phyloP scores from a whole-genome alignment of 73 alveolate species.

The Tetrahymena thermophila region DNA sequence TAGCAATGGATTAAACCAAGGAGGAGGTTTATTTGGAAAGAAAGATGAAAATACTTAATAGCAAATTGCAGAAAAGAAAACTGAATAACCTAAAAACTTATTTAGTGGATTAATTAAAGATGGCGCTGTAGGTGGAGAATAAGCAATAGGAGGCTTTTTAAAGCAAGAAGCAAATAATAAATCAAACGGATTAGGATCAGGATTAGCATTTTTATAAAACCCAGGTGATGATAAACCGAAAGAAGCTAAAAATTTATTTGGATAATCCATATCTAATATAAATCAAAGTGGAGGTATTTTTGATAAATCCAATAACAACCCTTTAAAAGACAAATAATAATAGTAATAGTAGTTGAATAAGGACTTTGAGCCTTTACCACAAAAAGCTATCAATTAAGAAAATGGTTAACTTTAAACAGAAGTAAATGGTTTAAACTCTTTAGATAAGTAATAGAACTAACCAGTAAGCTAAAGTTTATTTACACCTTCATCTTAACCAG shows the following conservation, averaged over 20 bases:
- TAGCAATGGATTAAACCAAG: background rate
- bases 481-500: background rate
- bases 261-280: background rate
- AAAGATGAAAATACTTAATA: background rate
- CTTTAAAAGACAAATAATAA: background rate
- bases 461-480: background rate
- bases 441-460: background rate
- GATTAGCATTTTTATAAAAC: background rate
- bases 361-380: background rate
- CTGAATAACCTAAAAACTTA: background rate
- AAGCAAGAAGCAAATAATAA: background rate
- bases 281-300: background rate
- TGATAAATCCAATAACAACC: background rate
- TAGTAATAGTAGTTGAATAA: background rate
- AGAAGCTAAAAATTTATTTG: background rate
- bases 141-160: background rate
- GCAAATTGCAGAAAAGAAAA: background rate
- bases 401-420: background rate
- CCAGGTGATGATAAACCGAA: background rate
- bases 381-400: background rate
- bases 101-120: background rate
- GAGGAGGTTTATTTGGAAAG: background rate
- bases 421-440: background rate
- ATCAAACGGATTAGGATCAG: background rate
- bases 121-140: background rate